Evolutionary conservation across 352 stramenopile genomes (phyloP).

Genomic region (Thalassiosira mediterranea): DNA sequence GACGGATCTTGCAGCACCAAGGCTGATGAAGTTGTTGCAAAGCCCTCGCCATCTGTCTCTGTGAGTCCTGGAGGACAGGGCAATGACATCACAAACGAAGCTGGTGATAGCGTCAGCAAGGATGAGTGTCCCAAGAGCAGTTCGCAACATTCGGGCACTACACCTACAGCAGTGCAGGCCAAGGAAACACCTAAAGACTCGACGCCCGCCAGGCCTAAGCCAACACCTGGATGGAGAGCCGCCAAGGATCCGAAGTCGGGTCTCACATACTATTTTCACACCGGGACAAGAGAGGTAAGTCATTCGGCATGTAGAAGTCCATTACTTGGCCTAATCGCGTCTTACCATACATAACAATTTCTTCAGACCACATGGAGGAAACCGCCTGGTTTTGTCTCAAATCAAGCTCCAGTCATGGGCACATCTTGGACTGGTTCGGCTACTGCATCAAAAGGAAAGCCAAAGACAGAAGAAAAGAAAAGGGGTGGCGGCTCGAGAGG

Average conservation of each 20-base stretch:
- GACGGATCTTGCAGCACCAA: background rate
- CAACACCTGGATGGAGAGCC: too few species aligned
- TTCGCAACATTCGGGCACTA: too few species aligned
- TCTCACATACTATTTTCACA: conserved; percentile 56
- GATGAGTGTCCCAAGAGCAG: too few species aligned
- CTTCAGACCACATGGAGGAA: conserved; percentile 54
- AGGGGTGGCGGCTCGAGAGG: conserved; percentile 9
- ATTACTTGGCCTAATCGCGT: background rate
- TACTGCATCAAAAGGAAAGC: conserved; percentile 23
- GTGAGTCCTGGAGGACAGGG: too few species aligned
- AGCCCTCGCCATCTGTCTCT: background rate
- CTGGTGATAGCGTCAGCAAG: too few species aligned
- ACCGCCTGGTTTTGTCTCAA: conserved; percentile 25
- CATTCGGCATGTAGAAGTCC: background rate
- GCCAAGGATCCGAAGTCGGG: conserved; percentile 41
- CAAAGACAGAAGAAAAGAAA: conserved; percentile 3
- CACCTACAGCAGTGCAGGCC: too few species aligned
- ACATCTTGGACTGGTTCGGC: background rate
- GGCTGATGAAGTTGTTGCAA: background rate
- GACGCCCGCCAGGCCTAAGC: too few species aligned
- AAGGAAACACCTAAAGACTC: too few species aligned
- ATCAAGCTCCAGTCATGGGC: conserved; percentile 14
- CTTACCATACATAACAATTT: conserved; percentile 2
- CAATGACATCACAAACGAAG: too few species aligned
- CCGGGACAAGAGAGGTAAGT: conserved; percentile 49